Evolutionary conservation across 106 monocot genomes (phyloP).

Genomic region (Platanthera zijinensis): DNA sequence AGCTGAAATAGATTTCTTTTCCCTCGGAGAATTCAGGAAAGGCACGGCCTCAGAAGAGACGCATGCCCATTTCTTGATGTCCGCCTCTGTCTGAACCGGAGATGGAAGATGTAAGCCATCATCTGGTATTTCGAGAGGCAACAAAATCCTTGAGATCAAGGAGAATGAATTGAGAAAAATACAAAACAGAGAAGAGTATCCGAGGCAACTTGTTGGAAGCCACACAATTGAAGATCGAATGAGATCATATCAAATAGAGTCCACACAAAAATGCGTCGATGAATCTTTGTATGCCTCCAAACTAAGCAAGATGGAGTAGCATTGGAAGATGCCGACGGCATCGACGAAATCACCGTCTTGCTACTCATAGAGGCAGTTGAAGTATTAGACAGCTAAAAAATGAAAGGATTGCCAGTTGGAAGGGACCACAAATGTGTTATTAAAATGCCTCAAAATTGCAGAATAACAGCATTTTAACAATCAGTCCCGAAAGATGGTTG

Average conservation of each 20-base stretch:
- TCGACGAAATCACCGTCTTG: neutral
- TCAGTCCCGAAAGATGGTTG: neutral
- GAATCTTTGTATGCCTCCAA: neutral
- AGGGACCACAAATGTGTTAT: too few species aligned
- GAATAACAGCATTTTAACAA: neutral
- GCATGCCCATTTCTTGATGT: neutral
- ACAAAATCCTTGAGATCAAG: too few species aligned
- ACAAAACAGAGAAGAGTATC: neutral
- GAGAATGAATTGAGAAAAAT: neutral
- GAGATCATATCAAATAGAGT: neutral
- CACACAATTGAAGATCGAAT: neutral
- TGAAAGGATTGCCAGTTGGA: too few species aligned
- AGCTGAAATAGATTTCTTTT: neutral
- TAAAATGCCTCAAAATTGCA: neutral
- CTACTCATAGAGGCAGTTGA: neutral
- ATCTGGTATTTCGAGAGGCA: constrained; percentile 1
- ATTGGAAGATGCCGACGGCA: neutral
- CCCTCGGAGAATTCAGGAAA: constrained; percentile 1
- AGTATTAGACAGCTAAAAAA: neutral
- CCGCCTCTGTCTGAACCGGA: constrained; percentile 4
- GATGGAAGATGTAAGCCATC: neutral
- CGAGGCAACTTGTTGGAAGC: neutral
- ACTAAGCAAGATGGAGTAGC: neutral
- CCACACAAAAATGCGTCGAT: neutral
- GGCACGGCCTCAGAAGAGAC: neutral